Base-by-base conservation (phyloP, 257 asterid species). In the Solanum sitiens region DNA sequence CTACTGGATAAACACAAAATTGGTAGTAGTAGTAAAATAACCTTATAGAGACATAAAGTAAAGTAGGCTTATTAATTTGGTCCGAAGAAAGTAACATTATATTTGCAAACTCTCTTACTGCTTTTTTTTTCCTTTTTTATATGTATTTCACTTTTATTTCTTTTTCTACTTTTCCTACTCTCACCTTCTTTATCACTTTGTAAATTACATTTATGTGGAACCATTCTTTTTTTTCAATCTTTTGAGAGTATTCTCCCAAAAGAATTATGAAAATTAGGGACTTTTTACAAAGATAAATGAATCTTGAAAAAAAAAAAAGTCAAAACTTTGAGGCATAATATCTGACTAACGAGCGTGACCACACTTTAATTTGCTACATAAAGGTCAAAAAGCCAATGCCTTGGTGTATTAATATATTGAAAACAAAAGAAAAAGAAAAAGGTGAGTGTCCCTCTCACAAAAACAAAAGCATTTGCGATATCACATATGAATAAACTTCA, bases 291-390 rank as follows among this genome's bases (percentile, higher is more conserved):
- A 85, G 83, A 87, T 33, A 35, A 61, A 45, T 37, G 70, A 77
- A 88, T 90, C 87, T 90, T 86, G 83, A 90, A 35, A 35, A 35
- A 35, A 45, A 45, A 39, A 61, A 73, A 90, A 90, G 92, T 91
- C 92, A 91, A 91, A 91, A 50, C 90, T 91, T 89, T 89, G 88
- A 83, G 32, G 80, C 45, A 33, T 71, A 37, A 27, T 56, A 56
- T 56, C 20, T 71, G 40, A 14, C 40, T 15, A 73, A 77, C 44
- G 73, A 87, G 90, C 92, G 92, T 90, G 92, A 88, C 88, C 90
- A 45, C 89, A 85, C 63, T 82, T 83, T 56, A 56, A 56, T 56
- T 56, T n/a, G 77, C 33, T 20, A 86, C 72, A 82, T 68, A 80
- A 47, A 70, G 44, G 85, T 50, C 9, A 27, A 47, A 35, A 42